Percentiles rank a stretch among this genome's conserved stretches.
Evolutionary conservation across 192 early-diverging fungal genomes (phyloP).

Genomic region (Umbelopsis sp.): DNA sequence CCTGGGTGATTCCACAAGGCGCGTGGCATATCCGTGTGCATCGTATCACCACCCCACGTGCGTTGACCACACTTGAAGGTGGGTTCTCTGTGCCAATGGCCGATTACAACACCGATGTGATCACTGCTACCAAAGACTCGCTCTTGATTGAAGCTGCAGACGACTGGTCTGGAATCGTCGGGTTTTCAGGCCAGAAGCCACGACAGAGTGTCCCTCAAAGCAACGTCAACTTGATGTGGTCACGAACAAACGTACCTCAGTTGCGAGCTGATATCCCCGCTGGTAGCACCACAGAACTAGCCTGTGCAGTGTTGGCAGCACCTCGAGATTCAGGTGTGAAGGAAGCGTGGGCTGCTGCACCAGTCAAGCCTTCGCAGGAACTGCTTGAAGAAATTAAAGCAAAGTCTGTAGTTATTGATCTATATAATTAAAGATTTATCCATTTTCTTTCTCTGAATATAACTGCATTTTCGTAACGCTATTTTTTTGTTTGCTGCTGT

Average conservation of each 20-base stretch:
- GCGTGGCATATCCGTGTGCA: conserved; percentile 17
- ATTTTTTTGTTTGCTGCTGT: conserved; percentile 2
- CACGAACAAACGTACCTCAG: conserved; percentile 12
- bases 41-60: conserved; percentile 16
- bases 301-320: conserved; percentile 18
- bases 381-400: conserved; percentile 10
- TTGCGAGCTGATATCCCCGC: conserved; percentile 14
- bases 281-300: conserved; percentile 3
- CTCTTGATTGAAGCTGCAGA: neutral
- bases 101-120: conserved; percentile 14
- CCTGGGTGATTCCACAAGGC: conserved; percentile 11
- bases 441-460: conserved; percentile 1
- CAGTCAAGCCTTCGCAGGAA: conserved; percentile 7
- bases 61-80: conserved; percentile 9
- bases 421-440: conserved; percentile 9
- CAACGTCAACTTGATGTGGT: conserved; percentile 8
- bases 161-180: conserved; percentile 8
- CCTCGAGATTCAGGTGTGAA: conserved; percentile 9
- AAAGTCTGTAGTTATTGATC: conserved; percentile 8
- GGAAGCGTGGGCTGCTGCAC: conserved; percentile 8
- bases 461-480: conserved; percentile 1
- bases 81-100: conserved; percentile 1
- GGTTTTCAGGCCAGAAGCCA: neutral
- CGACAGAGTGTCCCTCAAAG: conserved; percentile 5
- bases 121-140: neutral